Base-by-base conservation (phyloP, 2,329 filamentous ascomycete genomes). In the Paradendryphiella salina region DNA sequence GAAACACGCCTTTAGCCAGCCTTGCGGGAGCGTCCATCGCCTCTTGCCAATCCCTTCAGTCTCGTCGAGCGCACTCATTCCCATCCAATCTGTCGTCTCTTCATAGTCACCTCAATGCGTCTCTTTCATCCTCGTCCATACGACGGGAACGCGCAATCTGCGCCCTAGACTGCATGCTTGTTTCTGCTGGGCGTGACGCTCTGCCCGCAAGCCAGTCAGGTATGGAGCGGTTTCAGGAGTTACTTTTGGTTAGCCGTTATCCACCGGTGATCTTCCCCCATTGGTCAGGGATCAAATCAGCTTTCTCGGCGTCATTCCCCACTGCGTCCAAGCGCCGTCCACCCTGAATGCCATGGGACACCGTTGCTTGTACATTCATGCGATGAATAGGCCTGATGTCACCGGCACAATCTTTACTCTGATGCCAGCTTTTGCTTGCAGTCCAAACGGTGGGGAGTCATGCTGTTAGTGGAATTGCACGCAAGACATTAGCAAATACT, bases 221-320 rank as follows among this genome's bases (percentile, higher is more conserved):
- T 59, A 52, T 59, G 47, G 57, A 58, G 50, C 65, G 63, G 69
- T 72, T 71, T 71, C 69, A 71, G 61, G 23, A 60, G 21, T 64
- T 66, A 53, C 61, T 67, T 70, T 61, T 61, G 62, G 60, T 66
- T 69, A 66, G 64, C 60, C 46, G 44, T 43, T 46, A 42, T 28
- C 26, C 46, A 50, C 61, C 64, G 57, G 55, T 61, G 61, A 61
- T 62, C 61, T 57, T 58, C 51, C 49, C 46, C 54, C 55, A 42
- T 49, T 51, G 46, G 51, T 57, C 55, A 62, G 52, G 63, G 61
- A 64, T 56, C 67, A 59, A 67, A 70, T 71, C 44, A 65, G 41
- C 37, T 47, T 46, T 17, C 28, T 50, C 59, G 56, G 56, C 55
- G 51, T 15, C 59, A 43, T 57, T 60, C 50, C 58, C 60, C 44